Evolutionary conservation across 2,329 filamentous ascomycete genomes (phyloP).

Genomic region (Curvularia verruculosa): DNA sequence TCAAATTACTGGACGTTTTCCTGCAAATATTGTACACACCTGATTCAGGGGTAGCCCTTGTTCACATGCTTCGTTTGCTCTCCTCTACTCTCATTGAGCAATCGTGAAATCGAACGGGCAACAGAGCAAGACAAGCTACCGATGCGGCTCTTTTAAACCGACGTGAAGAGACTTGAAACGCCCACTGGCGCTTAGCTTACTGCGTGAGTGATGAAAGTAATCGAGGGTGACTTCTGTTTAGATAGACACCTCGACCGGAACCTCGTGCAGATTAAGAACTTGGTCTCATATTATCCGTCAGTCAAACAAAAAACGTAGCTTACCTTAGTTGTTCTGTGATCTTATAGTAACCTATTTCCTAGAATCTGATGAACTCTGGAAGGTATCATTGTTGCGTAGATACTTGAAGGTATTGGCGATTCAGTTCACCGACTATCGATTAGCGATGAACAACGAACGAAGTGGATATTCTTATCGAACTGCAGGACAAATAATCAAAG

Average conservation of each 20-base stretch:
- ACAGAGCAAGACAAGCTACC: background rate
- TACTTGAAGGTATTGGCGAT: background rate
- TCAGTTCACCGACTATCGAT: background rate
- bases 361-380: background rate
- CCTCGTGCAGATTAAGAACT: background rate
- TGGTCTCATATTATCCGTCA: background rate
- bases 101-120: background rate
- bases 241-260: background rate
- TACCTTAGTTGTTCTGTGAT: background rate
- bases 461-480: background rate
- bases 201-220: no score
- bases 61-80: background rate
- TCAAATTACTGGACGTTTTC: background rate
- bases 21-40: slow-evolving; percentile 1
- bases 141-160: background rate
- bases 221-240: background rate
- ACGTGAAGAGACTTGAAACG: background rate
- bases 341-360: no score
- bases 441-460: background rate
- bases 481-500: background rate
- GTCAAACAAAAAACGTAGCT: background rate
- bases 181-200: background rate
- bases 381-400: background rate
- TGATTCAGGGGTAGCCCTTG: slow-evolving; percentile 9
- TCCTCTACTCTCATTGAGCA: no score